Base-by-base conservation (phyloP, 371 early-diverging fungal genomes). In the Apophysomyces ossiformis region DNA sequence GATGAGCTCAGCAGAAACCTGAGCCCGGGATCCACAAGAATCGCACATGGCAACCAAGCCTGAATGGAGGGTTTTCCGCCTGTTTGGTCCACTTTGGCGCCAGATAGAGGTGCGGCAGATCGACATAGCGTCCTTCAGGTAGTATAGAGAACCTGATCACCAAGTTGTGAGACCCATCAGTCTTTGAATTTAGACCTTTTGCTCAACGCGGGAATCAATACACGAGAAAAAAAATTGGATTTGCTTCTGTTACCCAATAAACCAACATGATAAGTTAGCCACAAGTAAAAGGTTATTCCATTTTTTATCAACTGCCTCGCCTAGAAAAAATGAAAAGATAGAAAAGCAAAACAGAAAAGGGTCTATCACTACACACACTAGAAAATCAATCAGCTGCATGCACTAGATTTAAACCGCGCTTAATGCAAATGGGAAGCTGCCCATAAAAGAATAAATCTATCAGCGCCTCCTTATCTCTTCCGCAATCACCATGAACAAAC, bases 91-190 rank as follows among this genome's bases (percentile, higher is more conserved):
- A 46, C 46, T 46, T 46, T 46, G 46, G 7, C 16, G 46, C 46
- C 46, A 46, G n/a, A 7, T n/a, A n/a, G 46, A 11, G 46, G 46
- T 46, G 46, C n/a, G 46, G 46, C 46, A 46, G 46, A 46, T 46
- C 46, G 46, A 46, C 46, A 46, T 46, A 46, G 46, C 46, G 46
- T 46, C 46, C 46, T 46, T 46, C 46, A 46, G 46, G 46, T 46
- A 46, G 46, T 46, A n/a, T 46, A n/a, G 46, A 46, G 46, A 46
- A n/a, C 46, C 46, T 5, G 46, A 46, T 7, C 46, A 46, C 46
- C 46, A 46, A 16, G 46, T n/a, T 16, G 46, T 46, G 46, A 46
- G 46, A 46, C 46, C 46, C 46, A 46, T 46, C 46, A 46, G 16
- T 46, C 16, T 12, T 46, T 46, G 46, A 46, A 46, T 46, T 46